Evolutionary conservation across 1,139 yeast genomes (phyloP).

Genomic region (Debaryomyces nepalensis): DNA sequence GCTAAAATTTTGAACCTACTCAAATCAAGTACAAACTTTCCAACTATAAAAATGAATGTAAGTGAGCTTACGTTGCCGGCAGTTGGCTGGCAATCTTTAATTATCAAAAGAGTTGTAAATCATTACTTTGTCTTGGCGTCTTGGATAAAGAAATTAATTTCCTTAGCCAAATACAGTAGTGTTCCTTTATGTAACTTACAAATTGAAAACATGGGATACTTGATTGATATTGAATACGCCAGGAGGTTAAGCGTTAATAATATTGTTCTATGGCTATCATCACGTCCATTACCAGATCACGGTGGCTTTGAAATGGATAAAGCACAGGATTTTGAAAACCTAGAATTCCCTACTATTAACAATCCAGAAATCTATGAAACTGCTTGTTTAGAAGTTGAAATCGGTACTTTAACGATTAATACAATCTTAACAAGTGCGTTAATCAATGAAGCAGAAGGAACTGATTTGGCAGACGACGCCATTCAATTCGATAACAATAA

Average conservation of each 20-base stretch:
- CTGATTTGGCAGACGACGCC: slow-evolving; percentile 68
- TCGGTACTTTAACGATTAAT: slow-evolving; percentile 81
- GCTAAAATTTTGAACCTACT: slow-evolving; percentile 47
- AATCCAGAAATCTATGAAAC: slow-evolving; percentile 80
- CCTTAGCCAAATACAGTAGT: slow-evolving; percentile 71
- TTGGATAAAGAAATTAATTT: slow-evolving; percentile 71
- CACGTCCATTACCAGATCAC: slow-evolving; percentile 77
- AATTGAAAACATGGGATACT: slow-evolving; percentile 72
- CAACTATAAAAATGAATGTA: slow-evolving; percentile 64
- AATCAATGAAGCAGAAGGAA: slow-evolving; percentile 89
- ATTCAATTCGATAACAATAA: slow-evolving; percentile 45
- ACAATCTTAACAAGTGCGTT: slow-evolving; percentile 84
- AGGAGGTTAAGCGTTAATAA: slow-evolving; percentile 68
- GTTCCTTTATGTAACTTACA: slow-evolving; percentile 87
- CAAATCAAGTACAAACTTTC: slow-evolving; percentile 58
- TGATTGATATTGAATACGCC: slow-evolving; percentile 88
- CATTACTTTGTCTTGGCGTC: slow-evolving; percentile 76
- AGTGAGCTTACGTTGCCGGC: slow-evolving; percentile 69
- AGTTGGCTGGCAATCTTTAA: slow-evolving; percentile 81
- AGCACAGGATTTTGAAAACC: slow-evolving; percentile 55
- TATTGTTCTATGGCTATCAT: slow-evolving; percentile 93
- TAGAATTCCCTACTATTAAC: slow-evolving; percentile 75
- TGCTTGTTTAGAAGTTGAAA: slow-evolving; percentile 77
- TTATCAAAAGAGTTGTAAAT: slow-evolving; percentile 69
- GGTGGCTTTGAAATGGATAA: slow-evolving; percentile 81